These are phyloP conservation scores for Ceratonia siliqua DNA, from an alignment of 306 rosid species.

Conservation along the genomic window DNA sequence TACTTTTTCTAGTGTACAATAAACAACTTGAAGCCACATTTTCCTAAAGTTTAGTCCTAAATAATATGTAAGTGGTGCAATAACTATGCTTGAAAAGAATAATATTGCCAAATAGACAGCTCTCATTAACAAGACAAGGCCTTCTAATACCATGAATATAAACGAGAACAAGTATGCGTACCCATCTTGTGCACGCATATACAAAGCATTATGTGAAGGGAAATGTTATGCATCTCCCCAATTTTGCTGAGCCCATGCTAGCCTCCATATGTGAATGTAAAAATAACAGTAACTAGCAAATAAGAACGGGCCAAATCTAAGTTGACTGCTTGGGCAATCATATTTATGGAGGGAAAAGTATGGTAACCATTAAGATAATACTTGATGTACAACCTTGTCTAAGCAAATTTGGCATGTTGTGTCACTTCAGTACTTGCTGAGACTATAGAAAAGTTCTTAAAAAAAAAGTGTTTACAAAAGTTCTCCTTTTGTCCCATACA, in stretches of 20 bases:
- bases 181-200: conserved; percentile 68
- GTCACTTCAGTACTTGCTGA: conserved; percentile 43
- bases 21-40: conserved; percentile 71
- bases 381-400: conserved; percentile 55
- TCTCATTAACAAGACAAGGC: conserved; percentile 53
- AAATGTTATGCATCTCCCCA: conserved; percentile 38
- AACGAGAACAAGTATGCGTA: conserved; percentile 49
- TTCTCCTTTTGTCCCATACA: conserved; percentile 38
- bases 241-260: conserved; percentile 66
- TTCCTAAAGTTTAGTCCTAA: conserved; percentile 65
- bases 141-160: conserved; percentile 49
- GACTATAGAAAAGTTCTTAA: conserved; percentile 40
- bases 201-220: conserved; percentile 54
- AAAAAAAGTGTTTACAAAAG: conserved; percentile 30
- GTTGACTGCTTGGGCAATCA: conserved; percentile 72
- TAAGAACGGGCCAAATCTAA: conserved; percentile 65
- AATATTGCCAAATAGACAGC: conserved; percentile 64
- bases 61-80: conserved; percentile 72
- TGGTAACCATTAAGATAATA: conserved; percentile 35
- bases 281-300: conserved; percentile 68
- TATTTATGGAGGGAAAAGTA: conserved; percentile 48
- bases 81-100: conserved; percentile 72
- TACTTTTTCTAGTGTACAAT: conserved; percentile 66
- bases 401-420: conserved; percentile 49
- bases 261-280: conserved; percentile 59